A percentile compares a stretch with the other conserved stretches of the same genome.
Evolutionary conservation across 2,329 filamentous ascomycete species (phyloP).

Genomic region (Monosporascus cannonballus): DNA sequence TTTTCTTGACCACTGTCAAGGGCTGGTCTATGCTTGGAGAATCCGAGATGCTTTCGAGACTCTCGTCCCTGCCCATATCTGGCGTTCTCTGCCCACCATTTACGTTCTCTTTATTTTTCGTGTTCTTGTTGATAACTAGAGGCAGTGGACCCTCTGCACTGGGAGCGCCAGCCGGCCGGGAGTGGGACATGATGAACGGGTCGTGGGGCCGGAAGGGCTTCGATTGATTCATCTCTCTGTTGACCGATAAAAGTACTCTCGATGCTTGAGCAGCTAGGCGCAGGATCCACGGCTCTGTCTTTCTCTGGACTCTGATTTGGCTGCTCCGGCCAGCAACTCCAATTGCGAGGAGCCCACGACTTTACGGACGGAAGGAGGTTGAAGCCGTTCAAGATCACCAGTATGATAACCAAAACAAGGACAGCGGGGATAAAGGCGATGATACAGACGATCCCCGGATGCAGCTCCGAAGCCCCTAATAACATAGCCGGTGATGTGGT

Average conservation of each 20-base stretch:
- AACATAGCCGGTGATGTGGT: slow-evolving; percentile 15
- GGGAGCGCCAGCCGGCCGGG: neutral
- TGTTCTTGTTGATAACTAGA: slow-evolving; percentile 21
- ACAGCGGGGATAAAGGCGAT: slow-evolving; percentile 25
- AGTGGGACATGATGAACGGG: slow-evolving; percentile 6
- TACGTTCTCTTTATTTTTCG: slow-evolving; percentile 17
- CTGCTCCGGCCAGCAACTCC: slow-evolving; percentile 2
- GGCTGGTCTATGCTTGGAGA: slow-evolving; percentile 13
- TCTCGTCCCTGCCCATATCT: slow-evolving; percentile 3
- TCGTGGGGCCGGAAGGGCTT: slow-evolving; percentile 5
- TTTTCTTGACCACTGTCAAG: slow-evolving; percentile 21
- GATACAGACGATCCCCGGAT: slow-evolving; percentile 17
- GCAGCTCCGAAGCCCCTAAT: slow-evolving; percentile 4
- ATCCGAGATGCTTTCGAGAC: slow-evolving; percentile 11
- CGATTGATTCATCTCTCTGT: slow-evolving; percentile 5
- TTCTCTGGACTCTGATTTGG: neutral
- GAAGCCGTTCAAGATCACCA: slow-evolving; percentile 22
- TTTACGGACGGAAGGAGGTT: slow-evolving; percentile 9
- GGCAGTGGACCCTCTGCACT: slow-evolving; percentile 17
- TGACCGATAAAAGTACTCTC: slow-evolving; percentile 22
- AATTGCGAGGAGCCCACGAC: slow-evolving; percentile 1
- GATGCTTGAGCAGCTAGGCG: slow-evolving; percentile 15
- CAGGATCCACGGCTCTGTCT: neutral
- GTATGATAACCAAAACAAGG: slow-evolving; percentile 30
- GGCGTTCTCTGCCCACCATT: slow-evolving; percentile 12